Evolutionary conservation across 2,329 filamentous ascomycete species (phyloP).

Genomic region (Davidsoniella neocaledoniae): DNA sequence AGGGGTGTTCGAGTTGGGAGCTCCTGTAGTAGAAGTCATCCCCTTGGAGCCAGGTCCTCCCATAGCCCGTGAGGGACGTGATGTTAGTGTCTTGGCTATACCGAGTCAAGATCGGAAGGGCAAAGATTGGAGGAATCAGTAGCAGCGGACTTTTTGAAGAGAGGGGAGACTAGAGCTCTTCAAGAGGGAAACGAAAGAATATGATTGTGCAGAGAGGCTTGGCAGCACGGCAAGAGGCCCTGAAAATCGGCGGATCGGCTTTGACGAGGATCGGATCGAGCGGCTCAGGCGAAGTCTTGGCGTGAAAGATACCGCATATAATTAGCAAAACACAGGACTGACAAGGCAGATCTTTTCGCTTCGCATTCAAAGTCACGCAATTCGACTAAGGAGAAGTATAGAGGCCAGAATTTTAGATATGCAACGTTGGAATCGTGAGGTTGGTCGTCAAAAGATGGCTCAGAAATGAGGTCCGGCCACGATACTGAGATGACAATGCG

Average conservation of each 20-base stretch:
- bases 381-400: no score
- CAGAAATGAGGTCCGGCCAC: no score
- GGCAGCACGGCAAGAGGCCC: background rate
- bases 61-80: conserved; percentile 1
- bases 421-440: no score
- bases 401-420: no score
- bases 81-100: no score
- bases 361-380: no score
- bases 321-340: conserved; percentile 1
- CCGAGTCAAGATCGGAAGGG: background rate
- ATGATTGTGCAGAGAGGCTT: background rate
- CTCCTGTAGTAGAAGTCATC: background rate
- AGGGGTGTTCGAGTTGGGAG: background rate
- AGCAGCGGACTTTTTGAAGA: no score
- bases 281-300: conserved; percentile 8
- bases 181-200: no score
- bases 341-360: background rate
- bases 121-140: no score
- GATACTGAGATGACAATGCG: no score
- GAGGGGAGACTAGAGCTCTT: no score
- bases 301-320: background rate
- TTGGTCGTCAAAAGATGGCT: no score
- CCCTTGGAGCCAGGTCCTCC: background rate
- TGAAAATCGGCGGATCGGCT: background rate
- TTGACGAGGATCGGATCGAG: conserved; percentile 5